Evolutionary conservation across 164 flowering plant genomes (phyloP).

Genomic region (Vitis rupestris): DNA sequence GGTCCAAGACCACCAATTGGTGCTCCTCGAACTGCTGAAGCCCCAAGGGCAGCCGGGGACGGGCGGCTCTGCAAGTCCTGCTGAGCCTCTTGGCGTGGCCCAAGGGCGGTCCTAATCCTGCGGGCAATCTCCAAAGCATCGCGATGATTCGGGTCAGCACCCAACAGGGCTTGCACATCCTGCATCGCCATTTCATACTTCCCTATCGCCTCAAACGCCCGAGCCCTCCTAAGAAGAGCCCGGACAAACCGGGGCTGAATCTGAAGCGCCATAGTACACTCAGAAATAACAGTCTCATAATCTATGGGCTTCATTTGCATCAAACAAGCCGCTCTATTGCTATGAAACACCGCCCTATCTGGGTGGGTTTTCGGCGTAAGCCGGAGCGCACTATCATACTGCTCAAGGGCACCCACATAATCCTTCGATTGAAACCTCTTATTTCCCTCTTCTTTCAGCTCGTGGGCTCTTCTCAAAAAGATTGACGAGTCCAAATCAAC

Average conservation of each 20-base stretch:
- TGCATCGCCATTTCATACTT: slow-evolving; percentile 88
- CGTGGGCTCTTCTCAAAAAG: slow-evolving; percentile 83
- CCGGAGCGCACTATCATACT: slow-evolving; percentile 80
- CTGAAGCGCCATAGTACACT: slow-evolving; percentile 83
- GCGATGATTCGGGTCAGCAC: slow-evolving; percentile 61
- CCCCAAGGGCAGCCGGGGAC: slow-evolving; percentile 98
- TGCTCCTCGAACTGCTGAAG: slow-evolving; percentile 92
- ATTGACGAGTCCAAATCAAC: slow-evolving; percentile 68
- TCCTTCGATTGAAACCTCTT: slow-evolving; percentile 81
- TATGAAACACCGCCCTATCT: slow-evolving; percentile 89
- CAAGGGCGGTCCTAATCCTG: slow-evolving; percentile 59
- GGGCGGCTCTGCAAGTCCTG: slow-evolving; percentile 92
- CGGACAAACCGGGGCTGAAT: slow-evolving; percentile 75
- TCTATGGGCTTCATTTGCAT: slow-evolving; percentile 97
- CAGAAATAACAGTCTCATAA: slow-evolving; percentile 76
- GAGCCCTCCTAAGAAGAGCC: slow-evolving; percentile 85
- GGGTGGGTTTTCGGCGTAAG: slow-evolving; percentile 86
- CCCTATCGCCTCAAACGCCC: slow-evolving; percentile 83
- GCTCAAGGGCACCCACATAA: slow-evolving; percentile 66
- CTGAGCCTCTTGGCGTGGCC: slow-evolving; percentile 74
- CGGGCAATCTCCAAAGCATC: slow-evolving; percentile 83
- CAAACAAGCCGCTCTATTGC: slow-evolving; percentile 95
- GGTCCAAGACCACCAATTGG: slow-evolving; percentile 91
- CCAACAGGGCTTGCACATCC: slow-evolving; percentile 69
- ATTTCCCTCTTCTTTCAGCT: slow-evolving; percentile 96